Percentiles rank a stretch among this genome's conserved stretches.
Conservation (phyloP, 352 stramenopile species). For the Pythium folliculosum region DNA sequence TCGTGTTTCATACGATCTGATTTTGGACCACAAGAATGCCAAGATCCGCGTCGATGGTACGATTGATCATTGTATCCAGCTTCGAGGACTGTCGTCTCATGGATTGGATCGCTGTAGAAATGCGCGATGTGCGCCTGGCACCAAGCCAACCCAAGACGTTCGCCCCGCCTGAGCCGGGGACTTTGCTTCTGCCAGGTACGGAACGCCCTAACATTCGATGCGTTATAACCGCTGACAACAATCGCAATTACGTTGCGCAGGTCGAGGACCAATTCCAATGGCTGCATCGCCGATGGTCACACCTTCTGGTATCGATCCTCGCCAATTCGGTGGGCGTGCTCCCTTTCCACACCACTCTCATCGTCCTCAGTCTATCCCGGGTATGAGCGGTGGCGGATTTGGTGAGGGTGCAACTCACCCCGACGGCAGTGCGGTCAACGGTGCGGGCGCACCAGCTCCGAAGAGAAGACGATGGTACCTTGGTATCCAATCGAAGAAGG, state of each 20-base stretch:
- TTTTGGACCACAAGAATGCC: constrained; percentile 97
- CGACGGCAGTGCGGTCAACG: background rate
- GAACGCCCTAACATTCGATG: too few relatives aligned
- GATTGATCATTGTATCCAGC: background rate
- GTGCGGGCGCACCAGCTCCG: constrained; percentile 34
- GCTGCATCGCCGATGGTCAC: constrained; percentile 76
- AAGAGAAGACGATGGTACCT: constrained; percentile 97
- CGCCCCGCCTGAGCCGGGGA: constrained; percentile 60
- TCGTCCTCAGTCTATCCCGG: constrained; percentile 6
- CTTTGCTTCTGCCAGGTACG: constrained; percentile 65
- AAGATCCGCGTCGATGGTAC: constrained; percentile 90
- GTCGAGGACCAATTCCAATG: constrained; percentile 78
- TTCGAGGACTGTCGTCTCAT: background rate
- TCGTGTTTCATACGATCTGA: constrained; percentile 96
- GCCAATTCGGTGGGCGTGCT: constrained; percentile 67
- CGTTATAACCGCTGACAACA: too few relatives aligned
- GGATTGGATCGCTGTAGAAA: constrained; percentile 35
- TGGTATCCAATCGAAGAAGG: constrained; percentile 99
- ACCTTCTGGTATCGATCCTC: constrained; percentile 51
- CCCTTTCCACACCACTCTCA: constrained; percentile 17
- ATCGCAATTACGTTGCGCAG: constrained; percentile 12
- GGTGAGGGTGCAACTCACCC: background rate
- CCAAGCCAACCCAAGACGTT: constrained; percentile 84
- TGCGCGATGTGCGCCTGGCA: constrained; percentile 67
- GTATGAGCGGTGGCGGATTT: background rate